Evolutionary conservation across 2,329 filamentous ascomycete species (phyloP).

Genomic region (Neopestalotiopsis clavispora): DNA sequence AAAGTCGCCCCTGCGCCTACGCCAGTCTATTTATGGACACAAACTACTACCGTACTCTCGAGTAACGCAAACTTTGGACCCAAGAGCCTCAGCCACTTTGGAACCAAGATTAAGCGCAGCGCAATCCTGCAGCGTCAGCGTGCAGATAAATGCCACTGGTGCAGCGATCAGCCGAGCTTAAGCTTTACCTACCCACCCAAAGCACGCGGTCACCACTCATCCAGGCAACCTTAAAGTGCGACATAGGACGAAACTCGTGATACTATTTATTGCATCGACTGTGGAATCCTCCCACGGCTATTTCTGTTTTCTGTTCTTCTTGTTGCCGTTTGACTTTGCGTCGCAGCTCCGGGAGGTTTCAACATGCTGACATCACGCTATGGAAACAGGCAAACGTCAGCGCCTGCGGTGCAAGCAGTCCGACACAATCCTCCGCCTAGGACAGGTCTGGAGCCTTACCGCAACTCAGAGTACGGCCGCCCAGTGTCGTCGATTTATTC

Average conservation of each 20-base stretch:
- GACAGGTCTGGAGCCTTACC: slow-evolving; percentile 37
- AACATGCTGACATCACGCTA: slow-evolving; percentile 32
- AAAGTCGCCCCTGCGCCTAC: neutral
- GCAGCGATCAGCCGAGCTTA: slow-evolving; percentile 4
- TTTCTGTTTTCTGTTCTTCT: slow-evolving; percentile 14
- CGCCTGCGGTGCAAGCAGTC: slow-evolving; percentile 37
- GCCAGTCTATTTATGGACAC: slow-evolving; percentile 10
- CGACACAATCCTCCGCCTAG: slow-evolving; percentile 30
- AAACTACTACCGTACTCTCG: neutral
- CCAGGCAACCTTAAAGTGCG: neutral
- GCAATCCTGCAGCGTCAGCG: neutral
- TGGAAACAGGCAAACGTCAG: slow-evolving; percentile 34
- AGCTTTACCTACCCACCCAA: neutral
- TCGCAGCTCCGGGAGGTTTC: neutral
- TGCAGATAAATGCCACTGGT: slow-evolving; percentile 1
- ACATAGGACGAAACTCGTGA: neutral
- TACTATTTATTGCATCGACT: neutral
- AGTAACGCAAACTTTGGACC: neutral
- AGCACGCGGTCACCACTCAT: neutral
- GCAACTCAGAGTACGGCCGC: slow-evolving; percentile 40
- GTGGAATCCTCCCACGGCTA: neutral
- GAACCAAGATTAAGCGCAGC: neutral
- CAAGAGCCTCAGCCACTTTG: slow-evolving; percentile 12
- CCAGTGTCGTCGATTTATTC: slow-evolving; percentile 68
- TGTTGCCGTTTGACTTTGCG: neutral